Evolutionary conservation across 768 basidiomycete species (phyloP).

Genomic region (Xerocomellus amylosporus): DNA sequence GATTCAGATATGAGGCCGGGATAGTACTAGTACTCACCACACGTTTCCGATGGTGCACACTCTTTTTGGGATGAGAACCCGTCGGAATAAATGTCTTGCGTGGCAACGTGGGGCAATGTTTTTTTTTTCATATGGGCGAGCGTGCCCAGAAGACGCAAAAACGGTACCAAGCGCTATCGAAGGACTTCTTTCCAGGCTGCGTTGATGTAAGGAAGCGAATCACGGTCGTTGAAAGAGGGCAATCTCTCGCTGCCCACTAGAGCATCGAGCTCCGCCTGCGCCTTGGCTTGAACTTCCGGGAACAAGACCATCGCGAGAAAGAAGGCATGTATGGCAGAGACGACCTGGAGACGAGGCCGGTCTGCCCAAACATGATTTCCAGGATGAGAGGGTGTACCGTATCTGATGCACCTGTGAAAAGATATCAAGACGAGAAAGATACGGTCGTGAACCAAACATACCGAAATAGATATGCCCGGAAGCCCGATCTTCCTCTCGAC

Average conservation of each 20-base stretch:
- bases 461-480: constrained; percentile 9
- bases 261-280: constrained; percentile 23
- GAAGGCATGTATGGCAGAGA: constrained; percentile 20
- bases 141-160: constrained; percentile 23
- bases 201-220: constrained; percentile 25
- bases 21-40: constrained; percentile 23
- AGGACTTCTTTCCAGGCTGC: constrained; percentile 26
- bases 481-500: constrained; percentile 18
- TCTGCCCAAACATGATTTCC: too few species aligned
- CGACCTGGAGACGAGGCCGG: constrained; percentile 3
- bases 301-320: constrained; percentile 25
- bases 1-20: background rate
- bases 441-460: background rate
- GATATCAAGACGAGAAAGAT: background rate
- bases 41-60: constrained; percentile 16
- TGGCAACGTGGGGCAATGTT: constrained; percentile 16
- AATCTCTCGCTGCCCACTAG: constrained; percentile 22
- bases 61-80: constrained; percentile 25
- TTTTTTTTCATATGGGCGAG: background rate
- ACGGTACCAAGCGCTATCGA: constrained; percentile 26
- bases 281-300: constrained; percentile 25
- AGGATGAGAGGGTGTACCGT: background rate
- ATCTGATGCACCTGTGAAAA: background rate
- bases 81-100: constrained; percentile 17
- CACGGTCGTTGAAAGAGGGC: constrained; percentile 19